Evolutionary conservation across 768 basidiomycete species (phyloP), one percentile per base, ranked within the genome.

Genomic region (Phlebiopsis flavidoalba): DNA sequence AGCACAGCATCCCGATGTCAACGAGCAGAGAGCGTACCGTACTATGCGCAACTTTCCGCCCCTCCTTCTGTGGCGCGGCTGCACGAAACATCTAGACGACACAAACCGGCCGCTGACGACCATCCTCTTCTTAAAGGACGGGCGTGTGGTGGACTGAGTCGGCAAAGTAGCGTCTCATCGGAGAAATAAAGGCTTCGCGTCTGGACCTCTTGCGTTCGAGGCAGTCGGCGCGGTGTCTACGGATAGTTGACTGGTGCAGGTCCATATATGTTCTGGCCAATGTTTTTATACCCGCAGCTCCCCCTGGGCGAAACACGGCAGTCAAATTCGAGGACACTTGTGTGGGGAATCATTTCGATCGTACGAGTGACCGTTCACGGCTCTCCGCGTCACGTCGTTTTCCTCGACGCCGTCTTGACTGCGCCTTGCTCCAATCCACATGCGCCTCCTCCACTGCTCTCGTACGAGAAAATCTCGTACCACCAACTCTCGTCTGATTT

Each of bases 151-250:
- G 79, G 80, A n/a, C 67, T 99, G 95, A 0, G 92, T 93, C 54
- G n/a, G 83, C 86, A 70, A 97, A 99, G 77, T 98, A 98, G n/a
- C 2, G 81, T 79, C 64, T 95, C 91, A 24, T 95, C 90, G 15
- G 91, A 94, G 76, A 96, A n/a, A n/a, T n/a, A n/a, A 95, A 7
- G 78, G 21, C 8, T n/a, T 37, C 33, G 54, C 21, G n/a, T 49
- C 17, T 36, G 36, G n/a, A 17, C 47, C 35, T 61, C 60, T 36
- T 52, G n/a, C 50, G 53, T 33, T 51, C 26, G 60, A 53, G n/a
- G n/a, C 60, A 61, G n/a, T n/a, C 56, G 22, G 37, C 6, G 2
- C 19, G 17, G 54, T 22, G 54, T 43, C 4, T 43, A n/a, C n/a
- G n/a, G 40, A 3, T 17, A 8, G 40, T 12, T 43, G 40, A n/a